Base-by-base conservation (phyloP, 208 protist species). In the Leishmania mexicana region DNA sequence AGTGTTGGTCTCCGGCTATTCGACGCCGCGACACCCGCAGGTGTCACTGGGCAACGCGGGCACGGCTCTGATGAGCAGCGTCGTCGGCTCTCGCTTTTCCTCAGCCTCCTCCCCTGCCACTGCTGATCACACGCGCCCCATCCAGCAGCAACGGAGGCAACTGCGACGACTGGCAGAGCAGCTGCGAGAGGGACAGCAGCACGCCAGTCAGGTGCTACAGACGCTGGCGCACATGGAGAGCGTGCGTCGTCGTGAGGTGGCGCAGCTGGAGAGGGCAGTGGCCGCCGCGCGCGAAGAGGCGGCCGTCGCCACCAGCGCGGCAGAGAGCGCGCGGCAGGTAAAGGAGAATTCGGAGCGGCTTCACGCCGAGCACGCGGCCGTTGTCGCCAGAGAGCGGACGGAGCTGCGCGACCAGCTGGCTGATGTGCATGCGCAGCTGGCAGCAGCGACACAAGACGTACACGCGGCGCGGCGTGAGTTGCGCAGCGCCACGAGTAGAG, bases 141-240 rank as follows among this genome's bases (percentile, higher is more conserved):
- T 84, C 21, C 84, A 82, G 19, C 42, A 80, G 24, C 84, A 88
- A n/a, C 89, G 89, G 35, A 38, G 47, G 45, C 80, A 76, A 58
- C 54, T 92, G 74, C 84, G 84, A 57, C 74, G 40, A 4, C 80
- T 92, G 24, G 45, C 65, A 31, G 78, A 83, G 58, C 76, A 87
- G 70, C 83, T 92, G 24, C 83, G 80, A 3, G 80, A 83, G 8
- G 87, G 77, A 2, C 89, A 89, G 53, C 51, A 76, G 54, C 65
- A n/a, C 6, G 67, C 80, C 6, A 65, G 78, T 10, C 64, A 81
- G 17, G 72, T 84, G 64, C 80, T 89, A 13, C 81, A 88, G 28
- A 49, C 78, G 19, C 83, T 90, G 21, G 79, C 75, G 2, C 75
- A 81, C 31, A 28, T 71, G 5, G 75, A 71, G 10, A 62, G 47